These are phyloP conservation scores for Rachicladosporium sp. DNA, from an alignment of 2,329 filamentous ascomycete species.

Conservation along the genomic window DNA sequence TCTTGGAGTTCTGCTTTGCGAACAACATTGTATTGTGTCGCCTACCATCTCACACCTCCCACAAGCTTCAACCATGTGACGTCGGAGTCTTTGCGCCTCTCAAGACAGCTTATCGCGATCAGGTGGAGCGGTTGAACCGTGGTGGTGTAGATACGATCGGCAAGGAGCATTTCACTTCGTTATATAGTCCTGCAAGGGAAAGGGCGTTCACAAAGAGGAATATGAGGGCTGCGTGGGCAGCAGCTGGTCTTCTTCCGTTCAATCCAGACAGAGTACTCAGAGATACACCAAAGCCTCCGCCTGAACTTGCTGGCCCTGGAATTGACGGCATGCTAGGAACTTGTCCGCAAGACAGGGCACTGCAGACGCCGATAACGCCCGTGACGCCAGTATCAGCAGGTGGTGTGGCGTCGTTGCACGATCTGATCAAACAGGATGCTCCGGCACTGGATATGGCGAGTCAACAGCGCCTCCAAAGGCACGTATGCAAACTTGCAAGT, in stretches of 20 bases:
- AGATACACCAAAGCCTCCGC: conserved; percentile 9
- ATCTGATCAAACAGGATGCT: conserved; percentile 14
- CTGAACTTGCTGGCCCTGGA: conserved; percentile 7
- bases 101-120: conserved; percentile 9
- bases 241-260: conserved; percentile 18
- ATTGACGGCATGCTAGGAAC: conserved; percentile 5
- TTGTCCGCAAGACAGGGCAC: conserved; percentile 9
- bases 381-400: conserved; percentile 17
- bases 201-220: conserved; percentile 15
- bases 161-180: conserved; percentile 8
- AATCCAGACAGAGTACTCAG: conserved; percentile 21
- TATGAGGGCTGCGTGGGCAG: conserved; percentile 18
- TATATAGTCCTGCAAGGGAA: conserved; percentile 16
- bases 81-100: conserved; percentile 8
- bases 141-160: conserved; percentile 5
- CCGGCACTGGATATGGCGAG: conserved; percentile 14
- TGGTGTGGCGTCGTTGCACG: conserved; percentile 10
- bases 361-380: conserved; percentile 15
- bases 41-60: conserved; percentile 17
- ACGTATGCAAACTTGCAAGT: conserved; percentile 14
- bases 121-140: conserved; percentile 7
- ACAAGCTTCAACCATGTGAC: conserved; percentile 21
- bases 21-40: conserved; percentile 25
- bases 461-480: conserved; percentile 13
- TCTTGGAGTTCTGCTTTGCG: conserved; percentile 21